A percentile compares a stretch with the other conserved stretches of the same genome.
Conservation (phyloP, 805 yeast genomes). For the Starmerella khaoyaiensis region DNA sequence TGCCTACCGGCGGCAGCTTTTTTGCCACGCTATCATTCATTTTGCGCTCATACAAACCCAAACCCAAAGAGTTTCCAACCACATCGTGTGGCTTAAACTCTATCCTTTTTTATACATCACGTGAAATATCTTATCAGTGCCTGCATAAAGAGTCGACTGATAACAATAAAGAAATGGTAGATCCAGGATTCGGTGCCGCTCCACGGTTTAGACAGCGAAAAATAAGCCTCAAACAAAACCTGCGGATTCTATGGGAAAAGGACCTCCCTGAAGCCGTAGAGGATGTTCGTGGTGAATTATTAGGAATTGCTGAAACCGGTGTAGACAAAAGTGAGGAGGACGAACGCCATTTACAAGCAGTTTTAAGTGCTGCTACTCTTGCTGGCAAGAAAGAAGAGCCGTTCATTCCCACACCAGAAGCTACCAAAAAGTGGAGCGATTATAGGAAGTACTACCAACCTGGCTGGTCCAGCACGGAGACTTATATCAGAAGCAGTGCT, state of each 20-base stretch:
- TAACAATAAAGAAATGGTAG: neutral
- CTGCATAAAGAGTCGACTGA: too few species aligned
- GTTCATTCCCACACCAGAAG: constrained; percentile 95
- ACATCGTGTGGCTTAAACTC: too few species aligned
- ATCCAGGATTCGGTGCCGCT: constrained; percentile 8
- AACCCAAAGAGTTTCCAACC: too few species aligned
- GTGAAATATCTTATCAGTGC: too few species aligned
- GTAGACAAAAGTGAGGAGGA: constrained; percentile 96
- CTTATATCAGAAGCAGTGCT: constrained; percentile 79
- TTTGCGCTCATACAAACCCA: too few species aligned
- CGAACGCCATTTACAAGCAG: constrained; percentile 89
- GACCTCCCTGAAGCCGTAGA: constrained; percentile 74
- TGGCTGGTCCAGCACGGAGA: constrained; percentile 54
- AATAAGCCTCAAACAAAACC: constrained; percentile 79
- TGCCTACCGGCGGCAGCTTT: too few species aligned
- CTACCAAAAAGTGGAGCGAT: constrained; percentile 67
- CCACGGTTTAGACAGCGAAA: constrained; percentile 89
- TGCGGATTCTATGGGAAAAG: constrained; percentile 59
- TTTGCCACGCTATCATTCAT: too few species aligned
- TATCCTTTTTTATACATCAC: too few species aligned
- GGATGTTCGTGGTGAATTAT: constrained; percentile 71
- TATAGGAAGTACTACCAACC: constrained; percentile 60
- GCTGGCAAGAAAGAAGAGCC: constrained; percentile 32
- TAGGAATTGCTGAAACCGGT: constrained; percentile 79
- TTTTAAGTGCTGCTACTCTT: constrained; percentile 56